A percentile compares a stretch with the other conserved stretches of the same genome.
phyloP scores from a whole-genome alignment of 805 yeast species.

The Clavispora phyllophila region DNA sequence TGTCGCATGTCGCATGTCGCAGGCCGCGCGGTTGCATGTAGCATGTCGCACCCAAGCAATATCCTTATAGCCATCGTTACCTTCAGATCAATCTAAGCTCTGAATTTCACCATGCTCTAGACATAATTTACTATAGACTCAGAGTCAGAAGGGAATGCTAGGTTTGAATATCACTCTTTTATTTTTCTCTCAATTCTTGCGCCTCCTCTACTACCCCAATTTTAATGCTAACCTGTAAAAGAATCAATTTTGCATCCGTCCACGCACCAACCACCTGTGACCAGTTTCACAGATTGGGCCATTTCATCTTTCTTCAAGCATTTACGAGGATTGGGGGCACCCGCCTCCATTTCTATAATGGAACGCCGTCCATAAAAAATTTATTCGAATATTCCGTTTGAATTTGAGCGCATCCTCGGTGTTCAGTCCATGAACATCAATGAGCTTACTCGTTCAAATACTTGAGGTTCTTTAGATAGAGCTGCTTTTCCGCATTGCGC shows the following conservation, averaged over 20 bases:
- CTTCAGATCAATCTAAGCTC: too few species aligned
- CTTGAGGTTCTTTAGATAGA: constrained; percentile 31
- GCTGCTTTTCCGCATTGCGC: constrained; percentile 56
- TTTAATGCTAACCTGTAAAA: background rate
- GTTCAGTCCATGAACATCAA: background rate
- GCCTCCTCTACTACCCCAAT: too few species aligned
- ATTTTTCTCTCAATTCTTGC: too few species aligned
- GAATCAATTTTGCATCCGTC: background rate
- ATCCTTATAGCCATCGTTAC: background rate
- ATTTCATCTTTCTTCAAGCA: background rate
- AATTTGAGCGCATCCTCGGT: background rate
- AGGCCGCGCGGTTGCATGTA: background rate
- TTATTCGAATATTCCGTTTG: background rate
- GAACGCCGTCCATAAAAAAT: background rate
- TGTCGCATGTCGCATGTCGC: background rate
- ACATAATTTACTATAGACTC: too few species aligned
- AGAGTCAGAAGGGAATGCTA: too few species aligned
- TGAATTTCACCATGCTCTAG: too few species aligned
- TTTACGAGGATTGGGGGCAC: background rate
- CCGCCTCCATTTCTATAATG: too few species aligned
- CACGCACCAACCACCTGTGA: background rate
- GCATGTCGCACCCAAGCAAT: background rate
- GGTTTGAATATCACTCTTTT: too few species aligned
- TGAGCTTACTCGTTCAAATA: constrained; percentile 7
- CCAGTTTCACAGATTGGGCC: background rate